Percentiles rank a stretch among this genome's conserved stretches.
phyloP scores from a whole-genome alignment of 1,284 basidiomycete species.

The Cutaneotrichosporon dermatis region DNA sequence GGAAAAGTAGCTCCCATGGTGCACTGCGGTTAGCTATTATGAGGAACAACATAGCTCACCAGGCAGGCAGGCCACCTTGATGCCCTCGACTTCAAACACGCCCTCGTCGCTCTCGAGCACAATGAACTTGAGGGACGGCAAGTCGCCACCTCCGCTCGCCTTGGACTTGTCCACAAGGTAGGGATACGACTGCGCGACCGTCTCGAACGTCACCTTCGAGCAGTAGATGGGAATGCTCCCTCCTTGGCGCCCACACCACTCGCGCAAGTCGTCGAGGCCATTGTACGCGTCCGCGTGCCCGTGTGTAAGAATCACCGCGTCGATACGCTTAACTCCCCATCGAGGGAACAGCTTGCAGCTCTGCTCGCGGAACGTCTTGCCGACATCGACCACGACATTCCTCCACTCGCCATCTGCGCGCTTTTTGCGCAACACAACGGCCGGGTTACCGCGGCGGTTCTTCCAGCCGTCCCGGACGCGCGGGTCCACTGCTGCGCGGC shows the following conservation, averaged over 20 bases:
- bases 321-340: slow-evolving; percentile 46
- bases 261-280: slow-evolving; percentile 40
- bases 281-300: slow-evolving; percentile 47
- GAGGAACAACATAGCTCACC: slow-evolving; percentile 9
- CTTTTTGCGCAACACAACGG: slow-evolving; percentile 31
- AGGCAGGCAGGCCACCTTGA: slow-evolving; percentile 36
- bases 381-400: slow-evolving; percentile 50
- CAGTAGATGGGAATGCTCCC: slow-evolving; percentile 42
- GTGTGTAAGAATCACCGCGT: slow-evolving; percentile 51
- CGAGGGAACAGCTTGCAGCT: slow-evolving; percentile 43
- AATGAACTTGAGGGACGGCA: slow-evolving; percentile 39
- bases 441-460: slow-evolving; percentile 47
- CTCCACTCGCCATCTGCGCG: slow-evolving; percentile 24
- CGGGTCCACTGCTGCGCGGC: slow-evolving; percentile 39
- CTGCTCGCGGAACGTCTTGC: slow-evolving; percentile 49
- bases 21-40: slow-evolving; percentile 17
- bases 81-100: slow-evolving; percentile 36
- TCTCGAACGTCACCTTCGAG: slow-evolving; percentile 38
- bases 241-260: slow-evolving; percentile 45
- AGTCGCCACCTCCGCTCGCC: slow-evolving; percentile 50
- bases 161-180: slow-evolving; percentile 48
- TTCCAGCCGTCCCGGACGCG: slow-evolving; percentile 41
- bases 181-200: slow-evolving; percentile 43
- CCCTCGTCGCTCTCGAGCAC: slow-evolving; percentile 37
- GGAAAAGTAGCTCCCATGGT: slow-evolving; percentile 25